Evolutionary conservation across 305 asterid genomes (phyloP), one percentile per base, ranked within the genome.

Genomic region (Fraxinus angustifolia): DNA sequence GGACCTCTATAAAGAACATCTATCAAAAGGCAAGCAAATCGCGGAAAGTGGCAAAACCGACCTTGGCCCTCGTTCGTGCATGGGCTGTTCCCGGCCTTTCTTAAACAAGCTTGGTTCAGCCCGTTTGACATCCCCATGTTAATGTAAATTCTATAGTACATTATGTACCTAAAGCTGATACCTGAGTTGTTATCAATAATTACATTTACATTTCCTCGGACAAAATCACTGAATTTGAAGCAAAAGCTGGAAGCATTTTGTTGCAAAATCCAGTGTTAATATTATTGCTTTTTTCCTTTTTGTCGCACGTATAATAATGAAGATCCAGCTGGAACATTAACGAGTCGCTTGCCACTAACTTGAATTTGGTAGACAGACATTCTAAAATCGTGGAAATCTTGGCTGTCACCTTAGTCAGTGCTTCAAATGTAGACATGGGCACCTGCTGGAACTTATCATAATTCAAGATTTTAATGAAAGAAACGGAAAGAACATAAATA

Each of bases 381-480:
- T n/a, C 75, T 70, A 31, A 16, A 70, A 16, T 70, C 14, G 14
- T 70, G 75, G 23, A 70, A 70, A 5, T 70, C 75, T 31, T 31
- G 75, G 40, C 31, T 70, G 75, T 31, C 75, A 30, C 42, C 75
- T 30, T 23, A 31, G 2, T 70, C 50, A 42, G 50, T 42, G 75
- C 75, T 31, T 70, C 75, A 31, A 28, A 28, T 67, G 36, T 28
- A 70, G 40, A 31, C 75, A 31, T 70, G 75, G 36, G 36, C 73
- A 11, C 33, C 36, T 12, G 73, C 36, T 84, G 83, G 80, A 81
- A 68, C 33, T 84, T 36, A 58, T 68, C 80, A 78, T 74, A 56
- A 17, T 56, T 56, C 65, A 6, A 56, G 65, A 17, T 56, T 17
- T 17, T n/a, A 17, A 56, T 14, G 19, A 48, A 48, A 48, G 19